These are phyloP conservation scores for Fraxinus anomala DNA, from an alignment of 257 asterid genomes.

Conservation along the genomic window DNA sequence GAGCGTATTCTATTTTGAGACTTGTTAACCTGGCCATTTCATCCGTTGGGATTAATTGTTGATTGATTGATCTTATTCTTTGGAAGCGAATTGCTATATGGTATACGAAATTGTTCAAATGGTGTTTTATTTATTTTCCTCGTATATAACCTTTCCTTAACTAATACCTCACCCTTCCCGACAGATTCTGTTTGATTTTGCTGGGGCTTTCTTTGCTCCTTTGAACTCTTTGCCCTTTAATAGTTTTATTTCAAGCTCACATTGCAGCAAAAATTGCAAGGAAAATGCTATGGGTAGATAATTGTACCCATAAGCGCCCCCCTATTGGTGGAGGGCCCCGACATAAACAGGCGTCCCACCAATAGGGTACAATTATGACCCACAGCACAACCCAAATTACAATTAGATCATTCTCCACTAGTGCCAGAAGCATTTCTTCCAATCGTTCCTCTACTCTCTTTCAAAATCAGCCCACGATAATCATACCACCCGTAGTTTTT, in stretches of 20 bases:
- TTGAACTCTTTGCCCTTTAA: background rate
- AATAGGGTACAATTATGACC: no score
- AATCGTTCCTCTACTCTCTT: slow-evolving; percentile 21
- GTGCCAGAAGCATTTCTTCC: background rate
- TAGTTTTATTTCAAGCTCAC: no score
- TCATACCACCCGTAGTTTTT: background rate
- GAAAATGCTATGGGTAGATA: no score
- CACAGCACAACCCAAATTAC: background rate
- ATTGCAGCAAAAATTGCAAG: no score
- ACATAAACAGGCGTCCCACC: no score
- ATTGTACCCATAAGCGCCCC: no score
- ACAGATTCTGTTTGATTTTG: no score
- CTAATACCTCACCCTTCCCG: no score
- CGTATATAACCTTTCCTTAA: no score
- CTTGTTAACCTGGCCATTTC: background rate
- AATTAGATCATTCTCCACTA: slow-evolving; percentile 23
- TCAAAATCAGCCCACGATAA: slow-evolving; percentile 2
- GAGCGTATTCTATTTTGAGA: background rate
- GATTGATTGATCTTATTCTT: background rate
- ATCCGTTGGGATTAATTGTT: background rate
- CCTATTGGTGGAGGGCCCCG: no score
- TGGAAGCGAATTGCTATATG: background rate
- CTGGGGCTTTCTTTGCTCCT: background rate
- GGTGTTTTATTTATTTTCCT: no score
- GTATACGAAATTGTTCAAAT: no score